These are phyloP conservation scores for Carex cristatella DNA, from an alignment of 176 grass and related monocot species.

Conservation along the genomic window DNA sequence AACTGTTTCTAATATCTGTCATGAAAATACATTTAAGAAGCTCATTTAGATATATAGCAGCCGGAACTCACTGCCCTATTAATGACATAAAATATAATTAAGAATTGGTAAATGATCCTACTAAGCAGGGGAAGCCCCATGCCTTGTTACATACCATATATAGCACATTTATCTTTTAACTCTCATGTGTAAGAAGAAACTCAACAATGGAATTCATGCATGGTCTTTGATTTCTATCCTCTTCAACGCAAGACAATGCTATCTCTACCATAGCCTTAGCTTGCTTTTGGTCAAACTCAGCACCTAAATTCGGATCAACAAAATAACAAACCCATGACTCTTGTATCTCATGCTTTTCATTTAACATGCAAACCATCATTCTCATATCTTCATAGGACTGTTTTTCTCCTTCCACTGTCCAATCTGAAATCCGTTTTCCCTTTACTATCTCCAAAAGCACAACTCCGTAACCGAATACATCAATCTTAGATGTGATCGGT, in stretches of 20 bases:
- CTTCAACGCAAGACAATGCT: conserved; percentile 16
- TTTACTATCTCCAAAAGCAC: conserved; percentile 30
- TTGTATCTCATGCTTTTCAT: conserved; percentile 3
- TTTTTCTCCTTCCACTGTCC: not conserved
- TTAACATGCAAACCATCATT: not conserved
- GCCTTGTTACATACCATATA: too few species aligned
- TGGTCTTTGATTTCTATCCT: conserved; percentile 12
- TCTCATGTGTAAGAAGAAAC: conserved; percentile 1
- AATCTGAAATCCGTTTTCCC: conserved; percentile 20
- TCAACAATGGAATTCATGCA: conserved; percentile 16
- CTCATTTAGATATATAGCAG: too few species aligned
- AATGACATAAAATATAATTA: too few species aligned
- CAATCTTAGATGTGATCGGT: conserved; percentile 28
- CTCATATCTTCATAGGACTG: not conserved
- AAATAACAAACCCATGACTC: conserved; percentile 1
- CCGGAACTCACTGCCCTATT: too few species aligned
- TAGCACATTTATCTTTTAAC: not conserved
- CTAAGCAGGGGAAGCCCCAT: too few species aligned
- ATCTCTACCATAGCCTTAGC: conserved; percentile 8
- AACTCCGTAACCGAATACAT: conserved; percentile 30
- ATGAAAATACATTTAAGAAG: too few species aligned
- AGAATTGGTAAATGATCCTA: too few species aligned
- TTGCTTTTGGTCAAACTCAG: conserved; percentile 6
- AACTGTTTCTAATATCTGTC: too few species aligned
- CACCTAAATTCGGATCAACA: conserved; percentile 9